Conservation (phyloP, 371 early-diverging fungal genomes). For the Mortierella sp. region DNA sequence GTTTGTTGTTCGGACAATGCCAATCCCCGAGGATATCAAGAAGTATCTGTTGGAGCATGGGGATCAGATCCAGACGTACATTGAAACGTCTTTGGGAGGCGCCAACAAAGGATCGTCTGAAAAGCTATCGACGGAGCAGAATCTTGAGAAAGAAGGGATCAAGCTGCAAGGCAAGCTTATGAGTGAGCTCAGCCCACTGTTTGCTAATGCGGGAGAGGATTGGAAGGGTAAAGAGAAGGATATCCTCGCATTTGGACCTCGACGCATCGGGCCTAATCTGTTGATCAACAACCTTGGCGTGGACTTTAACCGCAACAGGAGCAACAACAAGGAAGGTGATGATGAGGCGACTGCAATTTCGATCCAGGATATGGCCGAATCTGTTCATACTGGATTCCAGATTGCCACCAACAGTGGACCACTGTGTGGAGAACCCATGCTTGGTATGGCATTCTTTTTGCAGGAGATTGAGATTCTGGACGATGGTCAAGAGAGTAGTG, state of each 20-base stretch:
- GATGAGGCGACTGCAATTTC: conserved; percentile 16
- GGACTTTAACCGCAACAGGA: conserved; percentile 55
- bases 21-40: conserved; percentile 79
- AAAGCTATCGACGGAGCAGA: background rate
- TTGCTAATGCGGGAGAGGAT: conserved; percentile 54
- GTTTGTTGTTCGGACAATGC: conserved; percentile 80
- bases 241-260: conserved; percentile 85
- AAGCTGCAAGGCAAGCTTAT: conserved; percentile 28
- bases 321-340: background rate
- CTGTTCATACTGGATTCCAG: conserved; percentile 94
- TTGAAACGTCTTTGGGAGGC: conserved; percentile 54
- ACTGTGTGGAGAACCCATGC: conserved; percentile 93
- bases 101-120: conserved; percentile 5
- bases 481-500: conserved; percentile 12
- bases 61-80: conserved; percentile 69
- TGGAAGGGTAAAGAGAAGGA: conserved; percentile 56
- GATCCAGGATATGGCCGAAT: conserved; percentile 77
- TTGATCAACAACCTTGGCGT: conserved; percentile 75
- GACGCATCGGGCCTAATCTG: conserved; percentile 90
- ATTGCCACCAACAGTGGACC: conserved; percentile 92
- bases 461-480: conserved; percentile 73
- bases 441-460: conserved; percentile 88
- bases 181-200: conserved; percentile 29
- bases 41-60: conserved; percentile 70
- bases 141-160: conserved; percentile 13